Conservation (phyloP, 768 basidiomycete genomes). For the Pulveroboletus sp. region DNA sequence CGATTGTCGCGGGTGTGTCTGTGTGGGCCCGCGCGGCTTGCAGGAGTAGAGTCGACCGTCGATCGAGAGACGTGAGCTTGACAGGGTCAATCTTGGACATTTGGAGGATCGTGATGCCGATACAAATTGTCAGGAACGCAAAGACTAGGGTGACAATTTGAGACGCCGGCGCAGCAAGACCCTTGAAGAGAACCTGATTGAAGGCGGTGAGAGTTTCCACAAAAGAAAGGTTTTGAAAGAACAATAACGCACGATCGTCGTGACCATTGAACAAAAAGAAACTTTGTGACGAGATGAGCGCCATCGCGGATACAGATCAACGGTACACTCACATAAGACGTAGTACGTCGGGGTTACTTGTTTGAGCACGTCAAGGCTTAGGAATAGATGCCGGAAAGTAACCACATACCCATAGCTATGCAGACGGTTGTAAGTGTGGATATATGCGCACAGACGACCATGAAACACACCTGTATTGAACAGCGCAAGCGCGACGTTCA, state of each 20-base stretch:
- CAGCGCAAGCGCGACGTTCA: conserved; percentile 92
- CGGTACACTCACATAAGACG: conserved; percentile 59
- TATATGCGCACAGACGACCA: background rate
- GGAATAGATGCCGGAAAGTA: background rate
- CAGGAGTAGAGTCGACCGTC: conserved; percentile 85
- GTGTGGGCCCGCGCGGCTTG: conserved; percentile 77
- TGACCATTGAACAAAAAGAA: conserved; percentile 81
- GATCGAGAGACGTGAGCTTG: conserved; percentile 74
- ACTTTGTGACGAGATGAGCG: conserved; percentile 38
- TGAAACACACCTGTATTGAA: conserved; percentile 74
- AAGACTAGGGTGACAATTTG: conserved; percentile 89
- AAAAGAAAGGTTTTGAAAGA: background rate
- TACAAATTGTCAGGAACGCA: conserved; percentile 87
- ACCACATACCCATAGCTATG: conserved; percentile 59
- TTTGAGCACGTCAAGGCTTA: conserved; percentile 12
- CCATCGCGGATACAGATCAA: background rate
- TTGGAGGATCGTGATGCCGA: conserved; percentile 93
- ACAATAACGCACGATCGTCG: conserved; percentile 74
- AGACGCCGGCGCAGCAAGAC: conserved; percentile 68
- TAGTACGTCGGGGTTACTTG: conserved; percentile 85
- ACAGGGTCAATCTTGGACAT: conserved; percentile 92
- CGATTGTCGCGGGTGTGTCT: conserved; percentile 40
- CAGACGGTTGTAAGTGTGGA: background rate
- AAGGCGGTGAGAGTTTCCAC: conserved; percentile 1
- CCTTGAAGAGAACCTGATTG: conserved; percentile 78